Conservation (phyloP, 768 basidiomycete genomes). For the Suillus tomentosus region DNA sequence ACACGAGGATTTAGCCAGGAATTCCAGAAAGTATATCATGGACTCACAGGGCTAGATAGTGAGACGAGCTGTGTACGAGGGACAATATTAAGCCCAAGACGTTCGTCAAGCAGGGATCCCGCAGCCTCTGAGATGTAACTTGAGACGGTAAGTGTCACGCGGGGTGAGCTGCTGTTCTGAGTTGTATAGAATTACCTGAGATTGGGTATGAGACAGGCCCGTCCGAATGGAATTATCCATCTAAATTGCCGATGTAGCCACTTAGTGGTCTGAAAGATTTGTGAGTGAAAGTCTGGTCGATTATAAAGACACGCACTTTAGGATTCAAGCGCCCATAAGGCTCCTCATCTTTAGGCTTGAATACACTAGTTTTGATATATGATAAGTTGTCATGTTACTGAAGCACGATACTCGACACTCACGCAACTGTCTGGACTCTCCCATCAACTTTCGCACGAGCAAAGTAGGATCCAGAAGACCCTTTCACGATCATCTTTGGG, state of each 20-base stretch:
- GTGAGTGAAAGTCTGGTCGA: background rate
- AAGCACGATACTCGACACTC: constrained; percentile 30
- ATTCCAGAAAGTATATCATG: background rate
- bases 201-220: constrained; percentile 88
- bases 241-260: constrained; percentile 88
- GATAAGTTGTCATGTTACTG: background rate
- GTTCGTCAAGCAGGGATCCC: constrained; percentile 77
- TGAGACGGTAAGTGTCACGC: constrained; percentile 5
- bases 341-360: constrained; percentile 91
- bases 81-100: constrained; percentile 77
- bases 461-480: constrained; percentile 90
- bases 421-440: constrained; percentile 80
- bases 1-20: constrained; percentile 9
- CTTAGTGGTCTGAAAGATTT: constrained; percentile 67
- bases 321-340: constrained; percentile 89
- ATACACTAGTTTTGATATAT: constrained; percentile 53
- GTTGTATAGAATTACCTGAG: constrained; percentile 53
- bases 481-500: constrained; percentile 89
- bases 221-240: constrained; percentile 89
- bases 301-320: constrained; percentile 50
- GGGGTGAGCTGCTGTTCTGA: background rate
- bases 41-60: constrained; percentile 65
- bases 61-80: constrained; percentile 85
- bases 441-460: constrained; percentile 82
- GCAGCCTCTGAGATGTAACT: constrained; percentile 92